phyloP scores from a whole-genome alignment of 1,284 basidiomycete species.

The Stereum hirsutum region DNA sequence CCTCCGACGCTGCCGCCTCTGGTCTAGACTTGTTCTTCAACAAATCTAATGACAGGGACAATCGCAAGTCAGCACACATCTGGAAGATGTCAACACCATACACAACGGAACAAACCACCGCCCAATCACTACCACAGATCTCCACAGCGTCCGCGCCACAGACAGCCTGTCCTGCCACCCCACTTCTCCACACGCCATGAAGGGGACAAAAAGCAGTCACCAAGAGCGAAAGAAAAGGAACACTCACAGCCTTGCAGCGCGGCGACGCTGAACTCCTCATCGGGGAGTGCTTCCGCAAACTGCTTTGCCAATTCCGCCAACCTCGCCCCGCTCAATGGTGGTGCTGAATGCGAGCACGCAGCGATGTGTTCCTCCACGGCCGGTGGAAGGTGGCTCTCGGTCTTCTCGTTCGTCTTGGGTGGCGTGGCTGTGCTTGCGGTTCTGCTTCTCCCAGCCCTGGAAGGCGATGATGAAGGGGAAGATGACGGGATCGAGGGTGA shows the following conservation, averaged over 20 bases:
- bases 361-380: constrained; percentile 50
- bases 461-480: constrained; percentile 20
- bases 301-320: constrained; percentile 56
- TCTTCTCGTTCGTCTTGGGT: constrained; percentile 37
- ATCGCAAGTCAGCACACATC: constrained; percentile 16
- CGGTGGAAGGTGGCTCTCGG: constrained; percentile 54
- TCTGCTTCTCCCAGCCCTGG: constrained; percentile 15
- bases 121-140: no score
- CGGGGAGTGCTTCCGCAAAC: constrained; percentile 70
- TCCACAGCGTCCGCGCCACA: no score
- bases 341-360: constrained; percentile 48
- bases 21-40: constrained; percentile 76
- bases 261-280: constrained; percentile 79
- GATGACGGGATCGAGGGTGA: constrained; percentile 19
- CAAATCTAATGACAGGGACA: constrained; percentile 37
- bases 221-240: constrained; percentile 13
- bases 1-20: constrained; percentile 56
- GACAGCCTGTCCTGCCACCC: no score
- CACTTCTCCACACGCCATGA: no score
- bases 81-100: constrained; percentile 11
- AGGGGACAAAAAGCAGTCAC: constrained; percentile 3
- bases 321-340: constrained; percentile 51
- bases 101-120: constrained; percentile 5
- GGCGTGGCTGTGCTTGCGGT: constrained; percentile 14
- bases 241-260: constrained; percentile 76